Percentiles rank a stretch among this genome's conserved stretches.
These are phyloP conservation scores for Cystofilobasidium bisporidii DNA, from an alignment of 768 basidiomycete genomes.

Conservation along the genomic window DNA sequence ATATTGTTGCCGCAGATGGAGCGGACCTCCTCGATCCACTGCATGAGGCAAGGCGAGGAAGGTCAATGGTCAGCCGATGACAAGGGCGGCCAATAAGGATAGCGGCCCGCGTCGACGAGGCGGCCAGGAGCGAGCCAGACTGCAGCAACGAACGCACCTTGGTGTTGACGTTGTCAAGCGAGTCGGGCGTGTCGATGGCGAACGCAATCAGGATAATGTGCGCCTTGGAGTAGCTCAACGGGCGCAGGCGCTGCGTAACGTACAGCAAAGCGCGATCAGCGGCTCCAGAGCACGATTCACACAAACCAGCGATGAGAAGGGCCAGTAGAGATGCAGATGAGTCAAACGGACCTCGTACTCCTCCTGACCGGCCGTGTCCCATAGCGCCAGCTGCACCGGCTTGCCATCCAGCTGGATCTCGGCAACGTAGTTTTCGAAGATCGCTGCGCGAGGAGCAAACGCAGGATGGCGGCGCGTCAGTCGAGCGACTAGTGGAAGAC, in stretches of 20 bases:
- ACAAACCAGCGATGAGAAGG: too few relatives aligned
- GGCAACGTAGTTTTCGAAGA: conserved; percentile 98
- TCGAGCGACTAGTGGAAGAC: too few relatives aligned
- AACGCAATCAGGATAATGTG: conserved; percentile 98
- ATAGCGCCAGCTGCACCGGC: conserved; percentile 88
- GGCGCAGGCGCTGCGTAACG: conserved; percentile 64
- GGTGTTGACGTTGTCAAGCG: conserved; percentile 84
- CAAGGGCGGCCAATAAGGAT: too few relatives aligned
- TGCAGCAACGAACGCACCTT: conserved; percentile 52
- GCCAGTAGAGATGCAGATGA: too few relatives aligned
- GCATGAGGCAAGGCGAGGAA: conserved; percentile 28
- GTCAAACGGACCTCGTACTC: conserved; percentile 26
- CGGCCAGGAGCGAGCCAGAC: conserved; percentile 18
- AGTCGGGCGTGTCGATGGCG: conserved; percentile 90
- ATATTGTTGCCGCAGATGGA: conserved; percentile 86
- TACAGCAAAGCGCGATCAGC: too few relatives aligned
- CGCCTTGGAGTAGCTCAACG: conserved; percentile 94
- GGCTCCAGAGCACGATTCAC: too few relatives aligned
- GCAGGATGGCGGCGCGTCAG: too few relatives aligned
- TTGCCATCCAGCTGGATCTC: conserved; percentile 97
- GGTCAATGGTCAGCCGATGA: conserved; percentile 1
- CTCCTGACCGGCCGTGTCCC: conserved; percentile 71
- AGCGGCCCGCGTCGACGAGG: too few relatives aligned
- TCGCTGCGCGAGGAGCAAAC: conserved; percentile 48
- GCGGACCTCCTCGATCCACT: conserved; percentile 97